Evolutionary conservation across 2,329 filamentous ascomycete genomes (phyloP), one percentile per base, ranked within the genome.

Genomic region (Cladophialophora immunda): DNA sequence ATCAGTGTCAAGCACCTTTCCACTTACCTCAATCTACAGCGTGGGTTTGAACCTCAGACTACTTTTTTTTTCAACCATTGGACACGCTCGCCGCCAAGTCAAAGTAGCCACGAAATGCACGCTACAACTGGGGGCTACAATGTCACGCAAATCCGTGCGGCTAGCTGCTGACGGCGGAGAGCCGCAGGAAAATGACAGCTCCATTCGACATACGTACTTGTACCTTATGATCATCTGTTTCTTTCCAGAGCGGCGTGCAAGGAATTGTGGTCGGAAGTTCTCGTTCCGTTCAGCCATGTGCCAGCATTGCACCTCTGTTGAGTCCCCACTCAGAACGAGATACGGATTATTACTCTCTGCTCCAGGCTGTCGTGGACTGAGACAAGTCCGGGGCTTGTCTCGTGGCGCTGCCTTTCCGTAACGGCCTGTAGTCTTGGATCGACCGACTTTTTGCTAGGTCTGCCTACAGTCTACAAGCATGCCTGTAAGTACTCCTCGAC

Each of bases 111-210:
- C 22, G 9, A 22, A 25, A 25, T 15, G 19, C 45, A 25, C 45
- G n/a, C 17, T 41, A 11, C 15, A 11, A 50, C 19, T 25, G 38
- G 19, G 17, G 45, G 6, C 22, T 22, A 25, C 45, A 50, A 50
- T 50, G 45, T 50, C 25, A 50, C 45, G 45, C 45, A 50, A 50
- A 50, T 25, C 45, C 36, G 27, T 50, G 57, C 57, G 45, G 22
- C 17, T 59, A 53, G 58, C 52, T 32, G 58, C 58, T 61, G 45
- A 61, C 45, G 29, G 58, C 58, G 58, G 58, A 61, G 45, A 61
- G 58, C 58, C 58, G 58, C 58, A 54, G 47, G 58, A 38, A 41
- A 19, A 53, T 52, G 52, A 55, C 25, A 50, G 45, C 45, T 50
- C 45, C 45, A 25, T 25, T 50, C 22, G 45, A 50, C 45, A 50